A percentile compares a stretch with the other conserved stretches of the same genome.
Evolutionary conservation across 495 filamentous ascomycete genomes (phyloP).

Genomic region (Aspergillus olivimuriae): DNA sequence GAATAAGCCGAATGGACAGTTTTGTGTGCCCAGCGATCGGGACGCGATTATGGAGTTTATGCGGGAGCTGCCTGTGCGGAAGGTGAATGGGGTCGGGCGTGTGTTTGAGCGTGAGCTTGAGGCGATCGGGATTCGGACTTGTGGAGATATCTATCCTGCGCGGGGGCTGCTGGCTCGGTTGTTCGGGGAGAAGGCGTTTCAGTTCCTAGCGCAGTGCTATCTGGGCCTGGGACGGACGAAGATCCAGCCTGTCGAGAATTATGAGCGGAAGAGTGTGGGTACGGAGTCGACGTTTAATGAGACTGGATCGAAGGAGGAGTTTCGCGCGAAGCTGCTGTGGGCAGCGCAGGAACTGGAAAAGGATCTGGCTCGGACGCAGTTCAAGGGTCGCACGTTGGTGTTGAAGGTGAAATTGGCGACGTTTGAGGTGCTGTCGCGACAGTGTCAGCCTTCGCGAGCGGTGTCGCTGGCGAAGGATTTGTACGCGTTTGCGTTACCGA

Average conservation of each 20-base stretch:
- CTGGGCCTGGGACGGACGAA: constrained; percentile 85
- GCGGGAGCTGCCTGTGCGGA: constrained; percentile 71
- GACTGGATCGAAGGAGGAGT: constrained; percentile 56
- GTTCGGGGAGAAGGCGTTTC: constrained; percentile 86
- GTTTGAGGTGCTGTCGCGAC: constrained; percentile 83
- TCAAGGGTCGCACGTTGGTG: constrained; percentile 83
- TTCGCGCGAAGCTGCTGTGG: constrained; percentile 69
- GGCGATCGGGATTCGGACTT: constrained; percentile 80
- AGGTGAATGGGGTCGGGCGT: constrained; percentile 89
- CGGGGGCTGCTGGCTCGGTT: constrained; percentile 65
- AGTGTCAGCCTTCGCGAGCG: constrained; percentile 66
- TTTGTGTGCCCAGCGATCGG: constrained; percentile 62
- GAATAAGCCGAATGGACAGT: constrained; percentile 97
- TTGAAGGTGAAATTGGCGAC: constrained; percentile 93
- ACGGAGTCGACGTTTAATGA: constrained; percentile 92
- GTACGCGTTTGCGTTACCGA: constrained; percentile 73
- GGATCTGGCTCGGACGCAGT: constrained; percentile 70
- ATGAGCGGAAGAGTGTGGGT: constrained; percentile 89
- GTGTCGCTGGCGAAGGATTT: constrained; percentile 71
- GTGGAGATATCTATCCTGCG: constrained; percentile 78
- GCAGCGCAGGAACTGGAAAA: constrained; percentile 85
- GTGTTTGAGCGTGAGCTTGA: constrained; percentile 91
- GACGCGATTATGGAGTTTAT: constrained; percentile 77
- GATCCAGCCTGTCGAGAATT: constrained; percentile 80
- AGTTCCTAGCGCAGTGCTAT: constrained; percentile 78